These are phyloP conservation scores for Diaporthe humulicola DNA, from an alignment of 2,329 filamentous ascomycete genomes.

Conservation along the genomic window DNA sequence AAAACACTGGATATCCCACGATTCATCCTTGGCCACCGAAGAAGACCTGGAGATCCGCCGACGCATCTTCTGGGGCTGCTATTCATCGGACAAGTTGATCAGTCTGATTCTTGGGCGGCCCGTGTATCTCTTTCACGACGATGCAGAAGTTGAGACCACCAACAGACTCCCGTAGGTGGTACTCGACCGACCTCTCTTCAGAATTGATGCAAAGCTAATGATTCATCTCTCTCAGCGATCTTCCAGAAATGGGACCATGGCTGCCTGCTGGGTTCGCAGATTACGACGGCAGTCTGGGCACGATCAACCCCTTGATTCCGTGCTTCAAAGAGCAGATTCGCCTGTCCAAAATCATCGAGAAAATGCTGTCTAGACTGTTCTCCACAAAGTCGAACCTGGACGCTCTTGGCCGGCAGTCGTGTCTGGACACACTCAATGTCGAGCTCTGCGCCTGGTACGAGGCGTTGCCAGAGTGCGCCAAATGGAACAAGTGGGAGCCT, in stretches of 20 bases:
- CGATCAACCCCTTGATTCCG: constrained; percentile 21
- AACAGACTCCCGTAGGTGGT: constrained; percentile 34
- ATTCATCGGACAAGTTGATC: constrained; percentile 46
- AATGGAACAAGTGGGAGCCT: constrained; percentile 44
- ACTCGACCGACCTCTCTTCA: accelerated
- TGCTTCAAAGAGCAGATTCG: constrained; percentile 21
- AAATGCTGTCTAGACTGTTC: constrained; percentile 1
- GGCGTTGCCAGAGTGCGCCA: constrained; percentile 39
- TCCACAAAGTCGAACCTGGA: constrained; percentile 1
- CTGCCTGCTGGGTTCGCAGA: constrained; percentile 44
- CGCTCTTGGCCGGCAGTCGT: constrained; percentile 23
- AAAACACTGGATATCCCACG: constrained; percentile 42
- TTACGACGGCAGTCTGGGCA: neutral
- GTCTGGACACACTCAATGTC: constrained; percentile 42
- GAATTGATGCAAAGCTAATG: neutral
- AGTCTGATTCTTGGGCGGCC: constrained; percentile 40
- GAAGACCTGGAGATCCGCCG: constrained; percentile 47
- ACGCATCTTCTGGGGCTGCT: constrained; percentile 49
- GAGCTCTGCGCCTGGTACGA: constrained; percentile 43
- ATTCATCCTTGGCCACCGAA: constrained; percentile 40
- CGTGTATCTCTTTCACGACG: constrained; percentile 27
- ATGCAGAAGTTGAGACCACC: constrained; percentile 36
- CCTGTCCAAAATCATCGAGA: neutral
- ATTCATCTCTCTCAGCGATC: constrained; percentile 36
- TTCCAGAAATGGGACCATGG: constrained; percentile 44